Percentiles rank a stretch among this genome's conserved stretches.
phyloP scores from a whole-genome alignment of 345 rosid genomes.

The Boechera divaricarpa region DNA sequence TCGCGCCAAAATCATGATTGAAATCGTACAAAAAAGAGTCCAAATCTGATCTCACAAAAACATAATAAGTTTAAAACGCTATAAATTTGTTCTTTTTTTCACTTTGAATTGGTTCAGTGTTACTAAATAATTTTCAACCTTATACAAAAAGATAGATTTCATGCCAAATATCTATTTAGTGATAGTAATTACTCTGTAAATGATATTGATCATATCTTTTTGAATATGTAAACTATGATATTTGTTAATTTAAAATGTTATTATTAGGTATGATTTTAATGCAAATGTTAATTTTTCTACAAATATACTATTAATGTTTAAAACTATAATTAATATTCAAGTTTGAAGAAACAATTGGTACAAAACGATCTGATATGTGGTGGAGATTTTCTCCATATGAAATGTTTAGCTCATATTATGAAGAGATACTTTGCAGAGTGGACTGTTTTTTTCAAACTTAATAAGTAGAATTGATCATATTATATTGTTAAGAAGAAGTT shows the following conservation, averaged over 20 bases:
- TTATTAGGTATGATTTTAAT: background rate
- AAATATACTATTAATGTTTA: background rate
- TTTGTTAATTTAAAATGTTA: background rate
- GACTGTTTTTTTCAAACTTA: no score
- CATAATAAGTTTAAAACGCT: background rate
- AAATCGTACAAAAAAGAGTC: background rate
- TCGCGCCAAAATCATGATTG: background rate
- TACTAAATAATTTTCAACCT: background rate
- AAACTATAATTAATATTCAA: background rate
- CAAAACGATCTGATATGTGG: background rate
- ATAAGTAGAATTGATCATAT: no score
- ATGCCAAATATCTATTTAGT: background rate
- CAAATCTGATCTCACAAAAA: background rate
- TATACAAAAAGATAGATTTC: background rate
- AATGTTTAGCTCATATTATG: background rate
- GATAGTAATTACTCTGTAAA: background rate
- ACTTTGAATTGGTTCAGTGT: background rate
- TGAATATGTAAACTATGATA: background rate
- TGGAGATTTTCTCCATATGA: background rate
- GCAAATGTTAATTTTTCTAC: background rate
- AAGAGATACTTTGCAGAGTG: no score
- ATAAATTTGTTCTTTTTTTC: background rate
- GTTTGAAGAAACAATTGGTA: background rate
- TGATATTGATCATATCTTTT: background rate
- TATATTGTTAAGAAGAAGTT: background rate